A percentile compares a stretch with the other conserved stretches of the same genome.
phyloP scores from a whole-genome alignment of 2,329 filamentous ascomycete species.

The Neobulgaria alba region DNA sequence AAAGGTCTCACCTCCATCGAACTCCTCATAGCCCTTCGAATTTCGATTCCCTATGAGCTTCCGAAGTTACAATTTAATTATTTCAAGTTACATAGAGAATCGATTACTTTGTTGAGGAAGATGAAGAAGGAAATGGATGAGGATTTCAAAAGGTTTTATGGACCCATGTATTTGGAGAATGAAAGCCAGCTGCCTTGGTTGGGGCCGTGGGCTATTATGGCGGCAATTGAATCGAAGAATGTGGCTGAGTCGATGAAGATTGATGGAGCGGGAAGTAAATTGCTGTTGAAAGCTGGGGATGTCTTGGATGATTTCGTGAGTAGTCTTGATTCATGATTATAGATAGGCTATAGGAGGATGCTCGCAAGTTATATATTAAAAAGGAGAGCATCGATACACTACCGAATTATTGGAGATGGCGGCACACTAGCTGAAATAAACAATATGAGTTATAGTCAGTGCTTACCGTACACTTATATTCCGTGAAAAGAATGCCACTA shows the following conservation, averaged over 20 bases:
- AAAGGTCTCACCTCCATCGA: slow-evolving; percentile 1
- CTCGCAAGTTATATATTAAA: too few species aligned
- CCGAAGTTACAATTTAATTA: too few species aligned
- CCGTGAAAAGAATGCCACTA: too few species aligned
- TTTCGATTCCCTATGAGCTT: too few species aligned
- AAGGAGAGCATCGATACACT: too few species aligned
- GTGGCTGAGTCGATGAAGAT: not conserved
- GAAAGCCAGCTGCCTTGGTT: slow-evolving; percentile 8
- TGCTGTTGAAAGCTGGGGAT: not conserved
- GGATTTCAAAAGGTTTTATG: slow-evolving; percentile 5
- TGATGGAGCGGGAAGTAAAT: not conserved
- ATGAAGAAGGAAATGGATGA: slow-evolving; percentile 5
- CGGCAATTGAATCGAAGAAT: not conserved
- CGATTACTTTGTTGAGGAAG: slow-evolving; percentile 2
- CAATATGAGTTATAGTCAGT: not conserved
- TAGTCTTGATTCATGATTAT: too few species aligned
- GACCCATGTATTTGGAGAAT: slow-evolving; percentile 2
- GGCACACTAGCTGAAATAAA: too few species aligned
- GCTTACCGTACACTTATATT: too few species aligned
- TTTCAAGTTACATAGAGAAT: too few species aligned
- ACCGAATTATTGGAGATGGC: too few species aligned
- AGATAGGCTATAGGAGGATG: too few species aligned
- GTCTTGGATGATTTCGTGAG: not conserved
- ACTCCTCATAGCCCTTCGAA: too few species aligned
- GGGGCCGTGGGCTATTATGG: not conserved